phyloP scores from a whole-genome alignment of 2,329 filamentous ascomycete genomes.

The Graphium sp. region DNA sequence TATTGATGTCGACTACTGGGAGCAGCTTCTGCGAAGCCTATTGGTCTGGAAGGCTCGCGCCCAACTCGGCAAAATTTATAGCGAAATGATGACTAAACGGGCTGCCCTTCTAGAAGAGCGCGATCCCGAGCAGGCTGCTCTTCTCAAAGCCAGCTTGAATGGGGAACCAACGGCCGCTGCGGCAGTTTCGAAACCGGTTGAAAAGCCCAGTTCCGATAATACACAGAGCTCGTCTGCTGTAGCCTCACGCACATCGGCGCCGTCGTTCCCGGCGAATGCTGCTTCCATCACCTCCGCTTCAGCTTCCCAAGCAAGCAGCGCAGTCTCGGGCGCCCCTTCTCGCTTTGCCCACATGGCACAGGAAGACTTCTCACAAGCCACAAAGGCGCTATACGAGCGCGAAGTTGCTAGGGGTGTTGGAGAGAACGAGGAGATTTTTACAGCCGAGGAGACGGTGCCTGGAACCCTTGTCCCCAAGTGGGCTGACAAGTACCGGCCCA shows the following conservation, averaged over 20 bases:
- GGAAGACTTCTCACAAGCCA: conserved; percentile 74
- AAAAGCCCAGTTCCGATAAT: no score
- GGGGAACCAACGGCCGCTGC: conserved; percentile 8
- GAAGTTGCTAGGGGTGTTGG: conserved; percentile 82
- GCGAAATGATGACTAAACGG: conserved; percentile 55
- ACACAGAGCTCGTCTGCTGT: no score
- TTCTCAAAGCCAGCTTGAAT: conserved; percentile 3
- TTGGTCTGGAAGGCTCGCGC: conserved; percentile 86
- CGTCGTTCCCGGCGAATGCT: no score
- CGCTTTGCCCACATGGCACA: conserved; percentile 54
- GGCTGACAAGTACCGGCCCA: conserved; percentile 70
- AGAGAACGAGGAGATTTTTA: conserved; percentile 93
- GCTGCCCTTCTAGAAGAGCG: conserved; percentile 48
- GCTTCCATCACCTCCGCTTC: no score
- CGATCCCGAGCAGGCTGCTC: conserved; percentile 47
- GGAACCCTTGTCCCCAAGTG: conserved; percentile 52
- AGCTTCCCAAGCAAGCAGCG: conserved; percentile 13
- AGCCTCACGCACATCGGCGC: no score
- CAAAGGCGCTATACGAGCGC: conserved; percentile 77
- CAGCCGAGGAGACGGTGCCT: conserved; percentile 67
- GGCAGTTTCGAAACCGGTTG: no score
- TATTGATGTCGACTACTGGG: conserved; percentile 96
- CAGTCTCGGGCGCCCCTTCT: conserved; percentile 38
- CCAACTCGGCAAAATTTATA: conserved; percentile 61
- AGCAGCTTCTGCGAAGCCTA: conserved; percentile 72